Evolutionary conservation across 2,329 filamentous ascomycete species (phyloP), one percentile per base, ranked within the genome.

Genomic region (Leptographium wingfieldii): DNA sequence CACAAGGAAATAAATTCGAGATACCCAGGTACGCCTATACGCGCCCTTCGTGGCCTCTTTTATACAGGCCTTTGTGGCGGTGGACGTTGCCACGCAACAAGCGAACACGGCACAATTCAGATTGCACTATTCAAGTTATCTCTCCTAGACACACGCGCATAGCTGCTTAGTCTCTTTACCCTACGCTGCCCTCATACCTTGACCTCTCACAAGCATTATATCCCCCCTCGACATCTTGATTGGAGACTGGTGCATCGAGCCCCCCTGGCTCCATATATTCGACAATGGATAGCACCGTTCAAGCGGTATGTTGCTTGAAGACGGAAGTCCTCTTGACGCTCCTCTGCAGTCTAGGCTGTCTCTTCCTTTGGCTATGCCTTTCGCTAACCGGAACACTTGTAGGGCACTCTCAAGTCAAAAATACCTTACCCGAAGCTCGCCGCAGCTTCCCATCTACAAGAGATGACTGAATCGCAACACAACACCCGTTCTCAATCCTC

Each of bases 401-500:
- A 65, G 63, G 58, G 35, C 22, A 22, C 31, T 25, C 62, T 59
- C 25, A 55, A 62, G 62, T 62, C 68, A 59, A 65, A 63, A 63
- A 56, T 70, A 10, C 64, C 56, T 56, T 64, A 62, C 56, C 66
- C 56, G 57, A 62, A 51, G 38, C 11, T 29, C 1, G n/a, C 60
- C 12, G 63, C 16, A 58, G 67, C 12, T 52, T 68, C 55, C 3
- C 38, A 70, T 55, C 74, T 85, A 19, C 70, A 76, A 11, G 82
- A 85, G 67, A 78, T 82, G 65, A 77, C 74, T 66, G 80, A 84
- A 9, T 84, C 82, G n/a, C 80, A 85, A 66, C 75, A 73, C 70
- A 86, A 86, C 68, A 70, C 77, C 52, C 78, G 82, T 57, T 69
- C 72, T 12, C 58, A 61, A 46, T 38, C 60, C 1, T 58, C 61